Evolutionary conservation across 2,329 filamentous ascomycete genomes (phyloP), one percentile per base, ranked within the genome.

Genomic region (Microcyclosporella mali): DNA sequence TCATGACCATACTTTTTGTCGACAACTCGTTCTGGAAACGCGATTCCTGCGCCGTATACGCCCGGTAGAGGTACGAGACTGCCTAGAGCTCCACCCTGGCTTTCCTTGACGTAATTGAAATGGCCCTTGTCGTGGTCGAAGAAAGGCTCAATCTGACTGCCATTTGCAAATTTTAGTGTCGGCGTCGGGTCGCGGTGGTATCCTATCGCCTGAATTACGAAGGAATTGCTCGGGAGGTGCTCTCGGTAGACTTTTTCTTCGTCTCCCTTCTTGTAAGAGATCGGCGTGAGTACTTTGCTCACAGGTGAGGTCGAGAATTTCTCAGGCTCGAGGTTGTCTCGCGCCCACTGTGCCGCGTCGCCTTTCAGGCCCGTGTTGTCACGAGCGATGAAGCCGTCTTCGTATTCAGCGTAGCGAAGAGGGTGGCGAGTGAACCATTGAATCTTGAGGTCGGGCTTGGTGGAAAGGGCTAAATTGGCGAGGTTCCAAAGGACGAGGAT

Each of bases 311-410:
- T 48, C 6, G 47, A 43, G 6, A 81, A 65, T 0, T 58, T 61
- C 2, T 69, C 69, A 29, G 73, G 72, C 50, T 82, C 79, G 0
- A 83, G 68, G 44, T 81, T 74, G 17, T 72, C 63, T 32, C 70
- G 70, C 1, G 79, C 79, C 67, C 78, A 83, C 4, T 70, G 66
- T 0, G 79, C 79, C 0, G 77, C 78, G 29, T 71, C 66, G 15
- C 79, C 79, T 59, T 83, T 82, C 19, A 83, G 67, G 2, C 79
- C 79, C 0, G 79, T 82, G 60, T 82, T 83, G 56, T 83, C 79
- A 41, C 75, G 71, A 18, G 79, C 61, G 46, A 82, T 81, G 77
- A 79, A 82, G 44, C 75, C 77, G 48, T 79, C 77, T 62, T 70
- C 76, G 57, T 73, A 76, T 53, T 77, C 72, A 12, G 79, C 79